A percentile compares a stretch with the other conserved stretches of the same genome.
These are phyloP conservation scores for Suhomyces taliae DNA, from an alignment of 1,139 yeast genomes.

Conservation along the genomic window DNA sequence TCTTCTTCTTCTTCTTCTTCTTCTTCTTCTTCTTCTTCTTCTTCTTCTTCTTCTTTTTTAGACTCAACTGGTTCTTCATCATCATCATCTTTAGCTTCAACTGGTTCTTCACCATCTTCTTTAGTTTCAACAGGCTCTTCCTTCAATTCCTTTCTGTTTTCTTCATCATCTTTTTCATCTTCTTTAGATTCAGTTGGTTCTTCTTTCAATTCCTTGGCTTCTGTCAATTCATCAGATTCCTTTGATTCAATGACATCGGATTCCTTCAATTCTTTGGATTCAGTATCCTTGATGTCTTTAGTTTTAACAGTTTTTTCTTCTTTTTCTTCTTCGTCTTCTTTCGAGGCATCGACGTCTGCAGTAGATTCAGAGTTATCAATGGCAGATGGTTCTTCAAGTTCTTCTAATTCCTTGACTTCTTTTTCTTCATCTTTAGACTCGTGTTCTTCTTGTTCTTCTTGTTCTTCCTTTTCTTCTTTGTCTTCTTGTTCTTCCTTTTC, in stretches of 20 bases:
- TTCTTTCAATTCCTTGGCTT: too few relatives aligned
- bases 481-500: not conserved
- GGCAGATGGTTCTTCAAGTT: slow-evolving; percentile 5
- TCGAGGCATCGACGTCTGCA: slow-evolving; percentile 1
- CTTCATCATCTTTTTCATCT: not conserved
- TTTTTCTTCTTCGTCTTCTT: slow-evolving; percentile 1
- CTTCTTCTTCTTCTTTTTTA: not conserved
- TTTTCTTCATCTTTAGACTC: slow-evolving; percentile 5
- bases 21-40: not conserved
- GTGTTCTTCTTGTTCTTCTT: slow-evolving; percentile 1
- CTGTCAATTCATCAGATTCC: too few relatives aligned
- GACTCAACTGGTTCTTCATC: slow-evolving; percentile 1
- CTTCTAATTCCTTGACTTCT: slow-evolving; percentile 4
- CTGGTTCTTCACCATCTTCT: not conserved
- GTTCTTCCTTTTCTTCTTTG: slow-evolving; percentile 3
- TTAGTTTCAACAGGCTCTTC: slow-evolving; percentile 9
- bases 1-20: too few relatives aligned
- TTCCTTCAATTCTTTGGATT: slow-evolving; percentile 1
- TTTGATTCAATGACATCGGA: not conserved
- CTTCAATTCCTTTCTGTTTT: not conserved
- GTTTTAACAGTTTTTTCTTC: slow-evolving; percentile 2
- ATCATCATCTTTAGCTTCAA: not conserved
- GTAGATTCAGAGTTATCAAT: not conserved
- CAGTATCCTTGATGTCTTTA: not conserved
- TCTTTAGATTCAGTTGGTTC: not conserved